phyloP scores from a whole-genome alignment of 108 stramenopile genomes.

The Fistulifera pelliculosa region DNA sequence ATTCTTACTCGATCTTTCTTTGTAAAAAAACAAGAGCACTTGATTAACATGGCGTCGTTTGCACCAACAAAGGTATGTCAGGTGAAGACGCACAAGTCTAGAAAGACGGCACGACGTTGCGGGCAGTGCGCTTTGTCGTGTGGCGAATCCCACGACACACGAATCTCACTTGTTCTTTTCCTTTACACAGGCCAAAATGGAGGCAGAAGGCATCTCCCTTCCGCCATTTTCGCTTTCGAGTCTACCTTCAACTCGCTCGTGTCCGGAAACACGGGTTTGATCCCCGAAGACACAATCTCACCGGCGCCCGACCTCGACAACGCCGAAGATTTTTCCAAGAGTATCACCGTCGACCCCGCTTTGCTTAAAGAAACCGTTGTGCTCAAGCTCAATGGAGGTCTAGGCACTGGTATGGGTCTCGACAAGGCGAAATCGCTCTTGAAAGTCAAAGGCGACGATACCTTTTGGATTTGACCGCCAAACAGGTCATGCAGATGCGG shows the following conservation, averaged over 20 bases:
- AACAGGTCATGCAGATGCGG: conserved; percentile 95
- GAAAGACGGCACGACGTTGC: too few species aligned
- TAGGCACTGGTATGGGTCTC: conserved; percentile 99
- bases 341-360: conserved; percentile 44
- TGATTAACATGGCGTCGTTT: too few species aligned
- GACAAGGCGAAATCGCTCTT: conserved; percentile 98
- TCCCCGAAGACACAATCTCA: conserved; percentile 86
- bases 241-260: conserved; percentile 82
- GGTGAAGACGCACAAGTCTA: too few species aligned
- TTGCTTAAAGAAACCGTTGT: conserved; percentile 92
- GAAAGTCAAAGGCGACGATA: conserved; percentile 95
- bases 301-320: conserved; percentile 88
- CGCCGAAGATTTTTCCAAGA: conserved; percentile 48
- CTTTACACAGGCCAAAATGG: conserved; percentile 78
- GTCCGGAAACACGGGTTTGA: conserved; percentile 94
- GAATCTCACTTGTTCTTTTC: conserved; percentile 3
- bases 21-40: too few species aligned
- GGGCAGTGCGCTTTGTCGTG: too few species aligned
- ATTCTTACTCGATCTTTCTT: too few species aligned
- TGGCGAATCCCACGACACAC: too few species aligned
- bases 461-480: conserved; percentile 99
- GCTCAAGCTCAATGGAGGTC: conserved; percentile 98
- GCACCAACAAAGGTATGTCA: too few species aligned
- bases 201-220: conserved; percentile 77
- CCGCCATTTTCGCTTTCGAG: conserved; percentile 88